Evolutionary conservation across 768 basidiomycete genomes (phyloP).

Genomic region (Lentinus tigrinus): DNA sequence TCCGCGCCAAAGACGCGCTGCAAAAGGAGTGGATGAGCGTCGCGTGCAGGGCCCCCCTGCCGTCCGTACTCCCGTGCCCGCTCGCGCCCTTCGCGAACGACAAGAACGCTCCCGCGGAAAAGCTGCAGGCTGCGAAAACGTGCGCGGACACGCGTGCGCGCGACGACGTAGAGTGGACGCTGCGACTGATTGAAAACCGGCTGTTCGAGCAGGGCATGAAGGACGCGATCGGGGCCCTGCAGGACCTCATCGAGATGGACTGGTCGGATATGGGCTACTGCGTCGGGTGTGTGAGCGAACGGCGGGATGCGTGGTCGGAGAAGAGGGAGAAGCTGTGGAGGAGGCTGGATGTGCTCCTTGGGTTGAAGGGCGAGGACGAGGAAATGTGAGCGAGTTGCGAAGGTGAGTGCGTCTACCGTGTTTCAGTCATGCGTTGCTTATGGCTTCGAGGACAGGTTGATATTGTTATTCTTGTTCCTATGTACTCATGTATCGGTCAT

Average conservation of each 20-base stretch:
- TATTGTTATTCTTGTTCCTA: no score
- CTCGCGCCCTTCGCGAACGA: constrained; percentile 5
- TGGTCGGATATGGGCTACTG: constrained; percentile 35
- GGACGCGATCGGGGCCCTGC: constrained; percentile 38
- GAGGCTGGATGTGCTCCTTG: constrained; percentile 30
- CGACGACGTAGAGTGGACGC: constrained; percentile 15
- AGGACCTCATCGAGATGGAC: constrained; percentile 29
- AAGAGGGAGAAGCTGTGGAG: constrained; percentile 33
- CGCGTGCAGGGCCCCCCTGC: constrained; percentile 19
- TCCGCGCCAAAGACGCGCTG: constrained; percentile 24
- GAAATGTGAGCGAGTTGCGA: not conserved
- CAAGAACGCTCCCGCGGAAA: not conserved
- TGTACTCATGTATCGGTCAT: no score
- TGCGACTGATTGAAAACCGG: constrained; percentile 18
- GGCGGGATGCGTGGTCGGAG: constrained; percentile 30
- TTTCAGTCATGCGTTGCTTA: no score
- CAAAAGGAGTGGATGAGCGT: constrained; percentile 21
- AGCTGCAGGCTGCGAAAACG: not conserved
- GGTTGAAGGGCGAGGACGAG: constrained; percentile 9
- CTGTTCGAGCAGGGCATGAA: constrained; percentile 30
- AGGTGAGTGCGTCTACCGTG: no score
- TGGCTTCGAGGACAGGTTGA: no score
- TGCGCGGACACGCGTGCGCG: constrained; percentile 15
- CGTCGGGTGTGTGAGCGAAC: constrained; percentile 30
- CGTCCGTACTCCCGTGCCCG: constrained; percentile 22